Evolutionary conservation across 2,329 filamentous ascomycete species (phyloP), one percentile per base, ranked within the genome.

Genomic region (Pyrenophora teres): DNA sequence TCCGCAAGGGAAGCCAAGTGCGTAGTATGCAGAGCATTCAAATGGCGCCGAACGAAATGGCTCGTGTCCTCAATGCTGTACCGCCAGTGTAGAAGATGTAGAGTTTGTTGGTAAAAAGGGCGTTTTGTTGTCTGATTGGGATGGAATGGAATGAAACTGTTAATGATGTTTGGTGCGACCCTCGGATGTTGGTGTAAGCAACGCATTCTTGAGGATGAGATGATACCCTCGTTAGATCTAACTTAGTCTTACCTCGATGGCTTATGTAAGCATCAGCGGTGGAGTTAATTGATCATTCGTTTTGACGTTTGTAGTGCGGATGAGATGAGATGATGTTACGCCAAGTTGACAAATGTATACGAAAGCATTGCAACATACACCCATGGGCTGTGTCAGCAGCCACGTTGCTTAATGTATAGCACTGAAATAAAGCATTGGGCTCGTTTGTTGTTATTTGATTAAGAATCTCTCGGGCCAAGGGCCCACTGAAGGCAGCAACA

Each of bases 1-100:
- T 87, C 54, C 74, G 79, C 40, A 78, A 80, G 56, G 83, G 84
- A 13, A 80, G 78, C 48, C 79, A 83, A 61, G 82, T 84, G 25
- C 73, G 83, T 51, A 76, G 78, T 23, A 56, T 87, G 62, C 80
- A 78, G 13, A 80, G 82, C 35, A 78, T 76, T 47, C 78, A 77
- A 19, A 76, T 86, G 70, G 77, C 81, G 33, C 73, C 75, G 48
- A 71, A 67, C 36, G 77, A 80, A 57, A 68, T 77, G 23, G 68
- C 67, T 35, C 66, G 66, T 35, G 41, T 79, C 15, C 54, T 80
- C 50, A 70, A 71, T 38, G 35, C 60, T 3, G 49, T 72, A 3
- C 69, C 69, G 41, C 60, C 63, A 23, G 38, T 69, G 42, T 15
- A 40, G 23, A 25, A 13, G 23, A 36, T 6, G 35, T 10, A 47